phyloP scores from a whole-genome alignment of 164 flowering plant species.

The Platanus orientalis region DNA sequence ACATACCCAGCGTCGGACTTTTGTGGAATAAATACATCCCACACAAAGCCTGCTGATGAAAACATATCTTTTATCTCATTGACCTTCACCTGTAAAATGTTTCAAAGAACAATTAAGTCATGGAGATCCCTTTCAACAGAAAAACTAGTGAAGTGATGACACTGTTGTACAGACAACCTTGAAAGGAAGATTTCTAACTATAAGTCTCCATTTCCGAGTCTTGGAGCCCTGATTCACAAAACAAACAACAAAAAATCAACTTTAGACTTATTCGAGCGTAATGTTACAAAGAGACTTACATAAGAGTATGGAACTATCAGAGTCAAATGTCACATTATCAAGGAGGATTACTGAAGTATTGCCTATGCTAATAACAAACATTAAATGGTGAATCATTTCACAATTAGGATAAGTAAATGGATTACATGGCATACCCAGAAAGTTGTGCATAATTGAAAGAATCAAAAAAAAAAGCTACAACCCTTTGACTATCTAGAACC shows the following conservation, averaged over 20 bases:
- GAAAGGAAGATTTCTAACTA: slow-evolving; percentile 90
- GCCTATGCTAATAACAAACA: too few relatives aligned
- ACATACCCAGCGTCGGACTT: slow-evolving; percentile 70
- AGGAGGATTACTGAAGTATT: too few relatives aligned
- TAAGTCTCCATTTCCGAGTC: slow-evolving; percentile 89
- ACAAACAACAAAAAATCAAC: slow-evolving; percentile 7
- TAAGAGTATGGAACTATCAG: background rate
- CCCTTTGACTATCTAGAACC: too few relatives aligned
- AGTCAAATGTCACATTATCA: background rate
- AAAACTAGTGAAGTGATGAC: slow-evolving; percentile 8
- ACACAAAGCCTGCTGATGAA: slow-evolving; percentile 75
- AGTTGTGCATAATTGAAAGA: too few relatives aligned
- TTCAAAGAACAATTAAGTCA: slow-evolving; percentile 1
- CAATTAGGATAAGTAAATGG: too few relatives aligned
- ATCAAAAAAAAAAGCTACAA: too few relatives aligned
- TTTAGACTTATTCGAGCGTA: background rate
- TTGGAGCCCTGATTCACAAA: slow-evolving; percentile 72
- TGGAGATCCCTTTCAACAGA: slow-evolving; percentile 5
- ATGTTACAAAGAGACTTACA: background rate
- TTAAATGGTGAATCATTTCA: too few relatives aligned
- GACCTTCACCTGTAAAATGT: slow-evolving; percentile 56
- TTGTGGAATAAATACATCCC: slow-evolving; percentile 83
- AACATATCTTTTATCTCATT: slow-evolving; percentile 69
- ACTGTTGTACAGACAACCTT: slow-evolving; percentile 40
- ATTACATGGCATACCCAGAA: too few relatives aligned